Evolutionary conservation across 768 basidiomycete genomes (phyloP).

Genomic region (Panaeolus cyanescens): DNA sequence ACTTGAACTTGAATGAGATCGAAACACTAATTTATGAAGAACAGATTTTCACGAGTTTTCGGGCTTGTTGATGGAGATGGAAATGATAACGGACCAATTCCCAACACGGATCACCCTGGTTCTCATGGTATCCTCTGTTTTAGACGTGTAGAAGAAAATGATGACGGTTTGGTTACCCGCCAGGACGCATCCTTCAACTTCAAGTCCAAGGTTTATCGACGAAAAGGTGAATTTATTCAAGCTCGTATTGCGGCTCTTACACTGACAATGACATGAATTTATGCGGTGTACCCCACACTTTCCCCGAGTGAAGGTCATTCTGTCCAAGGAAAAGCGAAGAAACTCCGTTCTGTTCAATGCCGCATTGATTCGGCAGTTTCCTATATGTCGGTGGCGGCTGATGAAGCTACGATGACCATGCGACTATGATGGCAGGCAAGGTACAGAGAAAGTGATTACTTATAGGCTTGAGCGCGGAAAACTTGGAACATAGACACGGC

Average conservation of each 20-base stretch:
- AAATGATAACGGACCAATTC: neutral
- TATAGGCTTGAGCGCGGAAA: slow-evolving; percentile 2
- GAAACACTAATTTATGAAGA: too few species aligned
- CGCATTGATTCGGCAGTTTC: neutral
- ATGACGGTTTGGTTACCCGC: neutral
- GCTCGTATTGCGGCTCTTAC: neutral
- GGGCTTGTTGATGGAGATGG: too few species aligned
- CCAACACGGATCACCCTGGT: neutral
- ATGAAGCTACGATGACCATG: neutral
- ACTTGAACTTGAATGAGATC: too few species aligned
- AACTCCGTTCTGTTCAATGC: neutral
- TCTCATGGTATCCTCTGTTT: neutral
- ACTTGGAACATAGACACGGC: neutral
- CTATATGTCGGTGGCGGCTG: neutral
- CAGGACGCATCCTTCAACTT: too few species aligned
- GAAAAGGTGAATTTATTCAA: neutral
- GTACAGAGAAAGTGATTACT: too few species aligned
- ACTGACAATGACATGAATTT: neutral
- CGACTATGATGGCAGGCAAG: neutral
- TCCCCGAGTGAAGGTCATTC: slow-evolving; percentile 3
- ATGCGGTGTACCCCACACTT: neutral
- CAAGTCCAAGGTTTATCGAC: neutral
- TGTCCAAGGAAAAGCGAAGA: neutral
- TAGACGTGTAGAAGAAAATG: neutral
- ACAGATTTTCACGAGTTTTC: too few species aligned